A percentile compares a stretch with the other conserved stretches of the same genome.
phyloP scores from a whole-genome alignment of 2,329 filamentous ascomycete genomes.

The Aaosphaeria arxii region DNA sequence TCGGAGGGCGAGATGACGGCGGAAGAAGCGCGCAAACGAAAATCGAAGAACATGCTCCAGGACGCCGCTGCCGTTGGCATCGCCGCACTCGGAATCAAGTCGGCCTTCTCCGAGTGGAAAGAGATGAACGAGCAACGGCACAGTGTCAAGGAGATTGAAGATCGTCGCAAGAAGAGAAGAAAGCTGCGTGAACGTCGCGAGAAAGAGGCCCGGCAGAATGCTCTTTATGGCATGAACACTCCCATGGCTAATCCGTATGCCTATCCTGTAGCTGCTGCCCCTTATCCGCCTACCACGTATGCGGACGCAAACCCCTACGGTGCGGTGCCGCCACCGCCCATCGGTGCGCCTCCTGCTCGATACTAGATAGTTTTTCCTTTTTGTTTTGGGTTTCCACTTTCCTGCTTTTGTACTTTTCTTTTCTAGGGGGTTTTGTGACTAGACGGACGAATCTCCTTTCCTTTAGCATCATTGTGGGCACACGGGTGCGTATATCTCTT shows the following conservation, averaged over 20 bases:
- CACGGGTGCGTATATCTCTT: neutral
- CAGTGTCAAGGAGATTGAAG: constrained; percentile 54
- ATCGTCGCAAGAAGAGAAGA: constrained; percentile 45
- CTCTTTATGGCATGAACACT: constrained; percentile 30
- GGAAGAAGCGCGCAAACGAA: constrained; percentile 61
- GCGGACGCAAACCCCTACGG: constrained; percentile 47
- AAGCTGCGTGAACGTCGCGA: constrained; percentile 43
- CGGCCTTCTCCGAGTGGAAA: constrained; percentile 65
- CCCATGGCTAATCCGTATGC: constrained; percentile 35
- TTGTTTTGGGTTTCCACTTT: constrained; percentile 1
- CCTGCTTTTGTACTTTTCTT: neutral
- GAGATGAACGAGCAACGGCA: constrained; percentile 62
- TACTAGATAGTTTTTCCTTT: constrained; percentile 20
- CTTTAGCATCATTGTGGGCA: neutral
- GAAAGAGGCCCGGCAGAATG: constrained; percentile 44
- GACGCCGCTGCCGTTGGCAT: constrained; percentile 66
- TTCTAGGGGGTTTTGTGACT: neutral
- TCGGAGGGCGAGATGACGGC: constrained; percentile 61
- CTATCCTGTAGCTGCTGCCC: constrained; percentile 31
- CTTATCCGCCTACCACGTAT: constrained; percentile 39
- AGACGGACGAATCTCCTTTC: neutral
- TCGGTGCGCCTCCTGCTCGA: constrained; percentile 29
- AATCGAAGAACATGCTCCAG: constrained; percentile 61
- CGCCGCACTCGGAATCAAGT: constrained; percentile 65
- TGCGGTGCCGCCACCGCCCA: constrained; percentile 39